These are phyloP conservation scores for Hirsutella minnesotensis DNA, from an alignment of 2,329 filamentous ascomycete genomes.

Conservation along the genomic window DNA sequence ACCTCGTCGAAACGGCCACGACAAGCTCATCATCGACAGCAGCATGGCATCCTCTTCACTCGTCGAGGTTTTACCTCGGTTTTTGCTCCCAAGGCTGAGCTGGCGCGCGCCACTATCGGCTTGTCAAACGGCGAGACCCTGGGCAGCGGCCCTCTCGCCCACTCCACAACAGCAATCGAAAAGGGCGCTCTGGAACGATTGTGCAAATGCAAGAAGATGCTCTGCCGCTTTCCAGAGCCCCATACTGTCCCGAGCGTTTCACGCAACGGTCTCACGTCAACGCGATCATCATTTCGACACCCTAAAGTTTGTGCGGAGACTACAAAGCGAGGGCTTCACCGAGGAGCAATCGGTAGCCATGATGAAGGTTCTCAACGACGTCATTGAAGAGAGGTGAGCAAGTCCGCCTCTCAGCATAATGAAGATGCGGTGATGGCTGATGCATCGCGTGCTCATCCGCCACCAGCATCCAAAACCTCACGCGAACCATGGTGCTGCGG, in stretches of 20 bases:
- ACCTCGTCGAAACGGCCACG: not conserved
- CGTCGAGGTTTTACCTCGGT: slow-evolving; percentile 34
- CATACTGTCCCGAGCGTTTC: slow-evolving; percentile 42
- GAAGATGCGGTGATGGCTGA: too few relatives aligned
- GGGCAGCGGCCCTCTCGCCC: slow-evolving; percentile 4
- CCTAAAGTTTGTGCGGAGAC: slow-evolving; percentile 85
- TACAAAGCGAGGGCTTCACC: slow-evolving; percentile 86
- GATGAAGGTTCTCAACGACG: slow-evolving; percentile 94
- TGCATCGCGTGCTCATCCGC: too few relatives aligned
- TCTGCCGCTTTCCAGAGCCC: not conserved
- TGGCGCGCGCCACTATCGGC: slow-evolving; percentile 26
- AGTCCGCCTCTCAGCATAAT: not conserved
- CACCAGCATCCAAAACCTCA: slow-evolving; percentile 82
- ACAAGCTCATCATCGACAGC: not conserved
- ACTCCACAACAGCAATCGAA: not conserved
- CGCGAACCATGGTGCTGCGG: slow-evolving; percentile 91
- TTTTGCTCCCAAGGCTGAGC: slow-evolving; percentile 43
- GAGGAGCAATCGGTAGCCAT: slow-evolving; percentile 94
- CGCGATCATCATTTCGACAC: slow-evolving; percentile 97
- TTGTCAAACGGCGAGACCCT: slow-evolving; percentile 9
- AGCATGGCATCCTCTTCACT: slow-evolving; percentile 12
- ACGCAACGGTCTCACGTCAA: slow-evolving; percentile 44
- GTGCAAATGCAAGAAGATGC: not conserved
- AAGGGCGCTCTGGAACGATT: too few relatives aligned
- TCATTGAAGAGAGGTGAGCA: slow-evolving; percentile 78